Percentiles rank a stretch among this genome's conserved stretches.
phyloP scores from a whole-genome alignment of 352 stramenopile species.

The Phytopythium chamaehyphon region DNA sequence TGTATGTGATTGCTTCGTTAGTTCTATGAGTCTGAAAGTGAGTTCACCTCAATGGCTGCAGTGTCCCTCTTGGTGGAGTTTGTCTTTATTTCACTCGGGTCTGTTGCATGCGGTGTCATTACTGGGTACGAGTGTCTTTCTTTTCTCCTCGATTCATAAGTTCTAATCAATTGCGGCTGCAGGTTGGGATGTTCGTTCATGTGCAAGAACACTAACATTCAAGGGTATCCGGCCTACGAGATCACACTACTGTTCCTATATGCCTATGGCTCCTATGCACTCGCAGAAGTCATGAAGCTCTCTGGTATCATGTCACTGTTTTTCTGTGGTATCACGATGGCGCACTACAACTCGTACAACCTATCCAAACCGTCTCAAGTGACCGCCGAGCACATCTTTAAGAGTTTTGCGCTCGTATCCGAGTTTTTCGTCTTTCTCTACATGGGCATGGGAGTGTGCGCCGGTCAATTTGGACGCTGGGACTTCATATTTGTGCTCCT shows the following conservation, averaged over 20 bases:
- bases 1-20: constrained; percentile 6
- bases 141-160: not conserved
- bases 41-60: constrained; percentile 65
- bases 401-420: constrained; percentile 63
- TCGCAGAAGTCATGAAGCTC: constrained; percentile 65
- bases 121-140: constrained; percentile 38
- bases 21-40: constrained; percentile 74
- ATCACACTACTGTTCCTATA: constrained; percentile 74
- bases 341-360: constrained; percentile 82
- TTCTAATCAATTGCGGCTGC: not conserved
- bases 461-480: constrained; percentile 68
- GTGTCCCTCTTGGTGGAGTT: constrained; percentile 72
- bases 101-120: constrained; percentile 69
- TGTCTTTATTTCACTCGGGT: constrained; percentile 70
- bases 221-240: constrained; percentile 72
- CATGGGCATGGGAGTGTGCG: constrained; percentile 73
- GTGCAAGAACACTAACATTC: constrained; percentile 77
- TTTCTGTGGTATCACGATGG: constrained; percentile 86
- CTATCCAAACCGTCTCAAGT: constrained; percentile 62
- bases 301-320: constrained; percentile 92
- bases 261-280: constrained; percentile 62
- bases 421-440: constrained; percentile 83
- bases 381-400: constrained; percentile 70
- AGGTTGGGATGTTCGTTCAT: constrained; percentile 80
- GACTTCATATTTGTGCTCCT: constrained; percentile 85